Base-by-base conservation (phyloP, 2,329 filamentous ascomycete species). In the Colletotrichum ledebouriae region DNA sequence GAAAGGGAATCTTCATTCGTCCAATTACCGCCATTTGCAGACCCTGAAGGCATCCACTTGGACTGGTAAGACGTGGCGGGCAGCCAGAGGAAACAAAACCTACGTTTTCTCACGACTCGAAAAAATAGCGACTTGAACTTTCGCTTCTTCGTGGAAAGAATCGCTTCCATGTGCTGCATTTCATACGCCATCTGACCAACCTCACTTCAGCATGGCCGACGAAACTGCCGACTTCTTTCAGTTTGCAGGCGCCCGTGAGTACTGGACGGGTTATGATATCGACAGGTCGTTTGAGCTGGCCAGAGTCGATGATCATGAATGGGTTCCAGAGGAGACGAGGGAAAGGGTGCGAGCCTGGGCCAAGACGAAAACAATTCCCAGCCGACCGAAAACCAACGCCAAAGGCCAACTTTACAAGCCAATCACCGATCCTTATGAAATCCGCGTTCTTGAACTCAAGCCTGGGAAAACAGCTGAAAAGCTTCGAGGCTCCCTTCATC, bases 371-470 rank as follows among this genome's bases (percentile, higher is more conserved):
- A 29, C 20, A 2, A 20, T 33, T 1, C 50, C 42, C 0, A 22
- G 2, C 15, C 13, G 25, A n/a, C 1, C 34, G 12, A 0, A 13
- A 0, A 20, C 15, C 22, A 20, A 17, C 2, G 9, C 2, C 20
- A 15, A 5, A 6, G 1, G 9, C 0, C 17, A 11, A 12, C 52
- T 22, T 0, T 66, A 58, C 7, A 50, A 13, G 6, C 44, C 61
- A 5, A 69, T 61, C 9, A 6, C 41, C 22, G 44, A 69, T 3
- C n/a, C 41, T 2, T 52, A 37, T 0, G 61, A 61, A 17, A 69
- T 61, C 0, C 41, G 56, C 0, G 62, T 69, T 1, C 56, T 66
- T 6, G 61, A 69, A n/a, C 29, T 69, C 1, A 41, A 60, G 9
- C 41, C 62, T 0, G 56, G 56, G 1, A 13, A 25, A 1, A 9